Percentiles rank a stretch among this genome's conserved stretches.
phyloP scores from a whole-genome alignment of 1,284 basidiomycete species.

The Mycosarcoma maydis region DNA sequence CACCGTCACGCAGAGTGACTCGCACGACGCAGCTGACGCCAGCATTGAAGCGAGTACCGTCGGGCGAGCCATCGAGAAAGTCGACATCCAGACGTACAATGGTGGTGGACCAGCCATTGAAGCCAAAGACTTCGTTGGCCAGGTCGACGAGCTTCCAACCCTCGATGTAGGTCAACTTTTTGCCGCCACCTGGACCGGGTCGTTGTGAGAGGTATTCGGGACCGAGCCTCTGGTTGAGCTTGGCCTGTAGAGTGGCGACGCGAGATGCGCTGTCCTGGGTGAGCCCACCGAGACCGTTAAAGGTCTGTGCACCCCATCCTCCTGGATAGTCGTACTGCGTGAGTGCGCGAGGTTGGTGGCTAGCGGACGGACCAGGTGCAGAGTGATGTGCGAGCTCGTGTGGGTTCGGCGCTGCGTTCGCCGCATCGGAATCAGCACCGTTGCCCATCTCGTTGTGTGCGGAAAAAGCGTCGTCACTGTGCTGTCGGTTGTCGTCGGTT shows the following conservation, averaged over 20 bases:
- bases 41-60: constrained; percentile 73
- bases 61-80: constrained; percentile 71
- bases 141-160: constrained; percentile 82
- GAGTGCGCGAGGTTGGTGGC: constrained; percentile 23
- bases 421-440: constrained; percentile 25
- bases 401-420: constrained; percentile 8
- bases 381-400: constrained; percentile 1
- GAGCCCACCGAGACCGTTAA: constrained; percentile 25
- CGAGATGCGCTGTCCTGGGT: constrained; percentile 54
- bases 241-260: constrained; percentile 79
- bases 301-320: constrained; percentile 46
- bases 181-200: constrained; percentile 78
- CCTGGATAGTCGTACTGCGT: constrained; percentile 45
- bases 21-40: constrained; percentile 86
- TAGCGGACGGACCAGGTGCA: constrained; percentile 7
- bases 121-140: constrained; percentile 97
- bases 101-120: constrained; percentile 94
- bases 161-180: constrained; percentile 90
- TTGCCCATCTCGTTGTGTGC: constrained; percentile 17
- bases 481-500: background rate
- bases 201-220: constrained; percentile 91
- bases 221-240: constrained; percentile 86
- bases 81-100: constrained; percentile 80
- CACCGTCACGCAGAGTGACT: constrained; percentile 87
- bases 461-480: constrained; percentile 14